These are phyloP conservation scores for Petunia secreta DNA, from an alignment of 257 asterid species.

Conservation along the genomic window DNA sequence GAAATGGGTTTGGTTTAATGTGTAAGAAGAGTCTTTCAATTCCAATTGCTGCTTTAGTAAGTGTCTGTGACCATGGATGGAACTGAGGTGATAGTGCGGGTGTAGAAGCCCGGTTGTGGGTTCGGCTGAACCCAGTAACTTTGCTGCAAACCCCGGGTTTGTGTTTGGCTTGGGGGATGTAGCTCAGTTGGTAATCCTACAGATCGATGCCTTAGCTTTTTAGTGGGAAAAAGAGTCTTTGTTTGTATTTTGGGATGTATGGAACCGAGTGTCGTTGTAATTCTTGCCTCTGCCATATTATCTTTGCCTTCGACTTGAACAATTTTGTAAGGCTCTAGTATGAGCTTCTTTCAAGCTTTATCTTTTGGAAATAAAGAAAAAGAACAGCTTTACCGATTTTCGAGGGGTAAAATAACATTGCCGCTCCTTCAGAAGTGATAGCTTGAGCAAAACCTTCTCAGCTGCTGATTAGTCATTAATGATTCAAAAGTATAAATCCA, in stretches of 20 bases:
- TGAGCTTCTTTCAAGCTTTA: not conserved
- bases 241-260: not conserved
- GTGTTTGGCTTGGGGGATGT: too few species aligned
- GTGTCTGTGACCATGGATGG: not conserved
- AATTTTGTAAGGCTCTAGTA: not conserved
- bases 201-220: not conserved
- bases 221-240: not conserved
- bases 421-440: not conserved
- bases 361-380: not conserved
- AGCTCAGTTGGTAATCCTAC: too few species aligned
- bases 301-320: not conserved
- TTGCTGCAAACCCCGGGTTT: too few species aligned
- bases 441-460: not conserved
- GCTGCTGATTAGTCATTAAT: not conserved
- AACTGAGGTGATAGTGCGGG: not conserved
- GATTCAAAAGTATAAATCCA: not conserved
- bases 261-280: not conserved
- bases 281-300: not conserved
- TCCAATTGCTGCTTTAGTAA: not conserved
- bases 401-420: not conserved
- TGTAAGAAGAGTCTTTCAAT: slow-evolving; percentile 7
- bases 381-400: not conserved
- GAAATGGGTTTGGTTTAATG: slow-evolving; percentile 10
- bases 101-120: too few species aligned
- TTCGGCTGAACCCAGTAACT: too few species aligned